Conservation (phyloP, 768 basidiomycete species). For the Boletus fagicola region DNA sequence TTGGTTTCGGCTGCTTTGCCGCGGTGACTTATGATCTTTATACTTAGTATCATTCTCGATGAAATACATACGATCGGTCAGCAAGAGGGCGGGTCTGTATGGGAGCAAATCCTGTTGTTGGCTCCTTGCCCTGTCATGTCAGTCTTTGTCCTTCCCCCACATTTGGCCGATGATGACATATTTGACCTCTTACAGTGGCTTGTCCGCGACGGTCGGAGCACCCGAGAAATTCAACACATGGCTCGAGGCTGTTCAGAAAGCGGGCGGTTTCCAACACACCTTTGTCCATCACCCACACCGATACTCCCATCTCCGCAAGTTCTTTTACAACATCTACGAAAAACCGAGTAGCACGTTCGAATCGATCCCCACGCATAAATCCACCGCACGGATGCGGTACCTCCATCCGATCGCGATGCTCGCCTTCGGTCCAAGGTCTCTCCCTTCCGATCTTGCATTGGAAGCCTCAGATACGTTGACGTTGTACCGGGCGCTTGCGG, state of each 20-base stretch:
- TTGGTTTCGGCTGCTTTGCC: background rate
- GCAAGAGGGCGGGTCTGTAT: constrained; percentile 64
- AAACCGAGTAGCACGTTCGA: constrained; percentile 28
- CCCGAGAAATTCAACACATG: constrained; percentile 65
- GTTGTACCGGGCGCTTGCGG: constrained; percentile 47
- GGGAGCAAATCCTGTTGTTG: constrained; percentile 72
- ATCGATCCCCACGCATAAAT: constrained; percentile 36
- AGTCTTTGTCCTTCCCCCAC: constrained; percentile 20
- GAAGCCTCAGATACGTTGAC: constrained; percentile 57
- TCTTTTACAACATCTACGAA: constrained; percentile 44
- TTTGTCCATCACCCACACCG: constrained; percentile 66
- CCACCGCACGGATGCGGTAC: constrained; percentile 46
- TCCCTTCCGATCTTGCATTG: constrained; percentile 63
- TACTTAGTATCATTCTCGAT: constrained; percentile 55
- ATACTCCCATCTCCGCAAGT: constrained; percentile 74
- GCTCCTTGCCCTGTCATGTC: constrained; percentile 74
- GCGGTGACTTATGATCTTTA: background rate
- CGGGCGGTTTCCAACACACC: constrained; percentile 56
- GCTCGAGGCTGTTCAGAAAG: constrained; percentile 59
- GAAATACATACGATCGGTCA: constrained; percentile 66
- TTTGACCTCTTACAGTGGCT: constrained; percentile 42
- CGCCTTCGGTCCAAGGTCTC: constrained; percentile 45
- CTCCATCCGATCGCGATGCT: constrained; percentile 64
- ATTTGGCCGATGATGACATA: background rate
- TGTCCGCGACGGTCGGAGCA: constrained; percentile 69